phyloP scores from a whole-genome alignment of 352 stramenopile genomes.

The Phytophthora pseudosyringae region DNA sequence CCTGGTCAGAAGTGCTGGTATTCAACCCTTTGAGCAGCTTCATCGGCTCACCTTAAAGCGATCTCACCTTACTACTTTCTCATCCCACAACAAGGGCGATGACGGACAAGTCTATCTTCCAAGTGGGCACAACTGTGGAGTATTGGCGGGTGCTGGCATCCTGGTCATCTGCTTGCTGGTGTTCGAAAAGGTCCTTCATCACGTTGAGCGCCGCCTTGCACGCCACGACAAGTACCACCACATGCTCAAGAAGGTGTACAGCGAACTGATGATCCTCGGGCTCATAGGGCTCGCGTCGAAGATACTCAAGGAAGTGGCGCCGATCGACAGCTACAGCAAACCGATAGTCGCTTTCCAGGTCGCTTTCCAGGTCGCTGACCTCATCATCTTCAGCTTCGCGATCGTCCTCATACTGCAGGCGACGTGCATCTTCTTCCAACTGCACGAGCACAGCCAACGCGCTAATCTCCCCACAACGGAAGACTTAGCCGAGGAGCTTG shows the following conservation, averaged over 20 bases:
- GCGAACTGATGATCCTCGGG: conserved; percentile 65
- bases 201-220: conserved; percentile 42
- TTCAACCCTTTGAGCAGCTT: too few relatives aligned
- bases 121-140: conserved; percentile 60
- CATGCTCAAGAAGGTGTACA: conserved; percentile 67
- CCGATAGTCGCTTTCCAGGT: conserved; percentile 55
- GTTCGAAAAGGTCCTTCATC: conserved; percentile 51
- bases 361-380: conserved; percentile 58
- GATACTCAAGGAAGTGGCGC: conserved; percentile 44
- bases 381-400: conserved; percentile 59
- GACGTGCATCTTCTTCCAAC: conserved; percentile 43
- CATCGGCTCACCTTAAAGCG: too few relatives aligned
- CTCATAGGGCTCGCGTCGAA: conserved; percentile 59
- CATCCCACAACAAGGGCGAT: conserved; percentile 20
- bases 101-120: conserved; percentile 51
- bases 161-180: conserved; percentile 52
- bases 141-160: conserved; percentile 53
- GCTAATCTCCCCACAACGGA: conserved; percentile 46
- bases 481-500: conserved; percentile 21
- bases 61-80: background rate
- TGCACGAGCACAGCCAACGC: conserved; percentile 34
- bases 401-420: conserved; percentile 55
- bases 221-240: conserved; percentile 64
- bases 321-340: conserved; percentile 29
- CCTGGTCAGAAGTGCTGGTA: too few relatives aligned